Evolutionary conservation across 2,329 filamentous ascomycete species (phyloP), one percentile per base, ranked within the genome.

Genomic region (Rhynchosporium agropyri): DNA sequence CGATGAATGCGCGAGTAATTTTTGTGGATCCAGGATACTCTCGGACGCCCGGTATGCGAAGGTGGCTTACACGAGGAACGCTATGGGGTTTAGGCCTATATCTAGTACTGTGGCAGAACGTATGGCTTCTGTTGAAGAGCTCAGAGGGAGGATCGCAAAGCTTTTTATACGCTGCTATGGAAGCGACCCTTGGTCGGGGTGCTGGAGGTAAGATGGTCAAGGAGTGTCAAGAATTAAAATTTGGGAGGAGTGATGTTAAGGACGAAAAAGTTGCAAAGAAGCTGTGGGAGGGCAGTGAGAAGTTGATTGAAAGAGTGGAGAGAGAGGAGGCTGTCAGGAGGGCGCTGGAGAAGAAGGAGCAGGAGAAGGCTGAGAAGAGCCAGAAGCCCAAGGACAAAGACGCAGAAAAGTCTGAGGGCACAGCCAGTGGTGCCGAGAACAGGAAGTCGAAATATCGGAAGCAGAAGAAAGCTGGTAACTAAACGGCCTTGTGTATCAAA

Each of bases 111-210:
- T 99, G 94, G 81, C 83, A 89, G 0, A 68, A 96, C 0, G 91
- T 90, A 75, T 98, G 94, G 91, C 76, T 99, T 28, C 76, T 97
- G 1, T 80, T 99, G 59, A 98, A 99, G 77, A 93, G 90, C 40
- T 85, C 92, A 0, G 78, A 87, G 58, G 88, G 90, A 77, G 95
- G 91, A 2, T 91, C 94, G 0, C 93, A 99, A 77, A 92, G 90
- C 4, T 87, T 98, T 53, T 79, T 98, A 8, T 89, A 88, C 69
- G 93, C 93, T 0, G 87, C 88, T 1, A 96, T 97, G 91, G 93
- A 97, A 61, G 83, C 84, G 2, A 80, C 82, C 2, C 84, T 92
- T 57, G 86, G 84, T 3, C 82, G 87, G 40, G 85, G 83, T 1
- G 72, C 77, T 0, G 90, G 90, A 8, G 90, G 89, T 0, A 88